Percentiles rank a stretch among this genome's conserved stretches.
Evolutionary conservation across 495 filamentous ascomycete genomes (phyloP).

Genomic region (Emericellopsis terricola): DNA sequence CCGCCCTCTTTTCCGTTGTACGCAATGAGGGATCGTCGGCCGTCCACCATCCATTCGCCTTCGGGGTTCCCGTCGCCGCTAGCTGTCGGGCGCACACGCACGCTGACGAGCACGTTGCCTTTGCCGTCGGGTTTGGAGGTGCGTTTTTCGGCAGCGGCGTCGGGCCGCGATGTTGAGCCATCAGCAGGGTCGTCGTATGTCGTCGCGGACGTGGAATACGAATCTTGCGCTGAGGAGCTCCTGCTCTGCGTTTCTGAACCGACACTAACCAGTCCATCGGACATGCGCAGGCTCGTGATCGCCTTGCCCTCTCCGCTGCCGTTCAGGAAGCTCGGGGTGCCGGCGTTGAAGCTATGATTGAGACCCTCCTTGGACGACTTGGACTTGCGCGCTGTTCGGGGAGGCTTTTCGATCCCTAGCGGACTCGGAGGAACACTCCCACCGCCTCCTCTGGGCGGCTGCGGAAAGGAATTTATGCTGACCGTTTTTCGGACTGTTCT

Average conservation of each 20-base stretch:
- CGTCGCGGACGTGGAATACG: constrained; percentile 78
- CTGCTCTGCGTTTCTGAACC: constrained; percentile 73
- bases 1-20: constrained; percentile 81
- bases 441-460: constrained; percentile 50
- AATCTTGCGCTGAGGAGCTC: constrained; percentile 77
- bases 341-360: constrained; percentile 21
- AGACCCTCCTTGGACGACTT: constrained; percentile 18
- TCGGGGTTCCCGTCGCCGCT: constrained; percentile 41
- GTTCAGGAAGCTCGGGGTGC: constrained; percentile 58
- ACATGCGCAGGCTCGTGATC: constrained; percentile 42
- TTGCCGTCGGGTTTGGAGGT: constrained; percentile 46
- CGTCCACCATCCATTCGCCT: constrained; percentile 86
- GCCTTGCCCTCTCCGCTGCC: constrained; percentile 60
- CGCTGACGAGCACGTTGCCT: constrained; percentile 92
- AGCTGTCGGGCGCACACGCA: constrained; percentile 76
- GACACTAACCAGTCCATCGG: constrained; percentile 50
- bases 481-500: constrained; percentile 67
- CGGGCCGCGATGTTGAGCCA: constrained; percentile 19
- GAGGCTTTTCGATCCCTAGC: constrained; percentile 26
- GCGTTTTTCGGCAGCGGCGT: constrained; percentile 19
- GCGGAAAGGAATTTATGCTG: constrained; percentile 85
- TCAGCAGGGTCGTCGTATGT: constrained; percentile 63
- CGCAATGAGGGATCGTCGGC: constrained; percentile 59
- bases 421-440: constrained; percentile 41
- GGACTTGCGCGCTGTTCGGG: constrained; percentile 17